phyloP scores from a whole-genome alignment of 345 rosid species.

The Geranium rotundifolium region DNA sequence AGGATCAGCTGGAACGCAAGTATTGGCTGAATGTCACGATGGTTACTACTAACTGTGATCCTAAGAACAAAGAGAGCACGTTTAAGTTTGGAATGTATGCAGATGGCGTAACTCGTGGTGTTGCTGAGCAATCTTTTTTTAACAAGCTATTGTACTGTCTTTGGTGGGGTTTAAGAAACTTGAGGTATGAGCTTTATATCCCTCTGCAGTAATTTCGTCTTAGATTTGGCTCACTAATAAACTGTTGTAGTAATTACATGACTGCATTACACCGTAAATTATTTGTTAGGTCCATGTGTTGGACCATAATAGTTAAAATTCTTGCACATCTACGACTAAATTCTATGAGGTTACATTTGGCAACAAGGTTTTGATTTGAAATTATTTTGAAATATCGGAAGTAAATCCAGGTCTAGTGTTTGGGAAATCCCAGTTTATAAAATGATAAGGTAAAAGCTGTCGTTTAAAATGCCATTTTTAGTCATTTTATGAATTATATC shows the following conservation, averaged over 20 bases:
- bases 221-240: neutral
- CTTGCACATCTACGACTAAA: neutral
- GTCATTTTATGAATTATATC: too few species aligned
- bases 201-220: neutral
- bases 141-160: slow-evolving; percentile 67
- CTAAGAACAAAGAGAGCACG: slow-evolving; percentile 23
- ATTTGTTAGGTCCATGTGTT: too few species aligned
- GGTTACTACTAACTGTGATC: slow-evolving; percentile 44
- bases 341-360: too few species aligned
- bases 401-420: too few species aligned
- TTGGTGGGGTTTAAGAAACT: slow-evolving; percentile 71
- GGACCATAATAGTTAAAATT: neutral
- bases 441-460: too few species aligned
- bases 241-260: too few species aligned
- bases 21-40: slow-evolving; percentile 61
- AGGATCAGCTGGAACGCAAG: slow-evolving; percentile 36
- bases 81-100: slow-evolving; percentile 76
- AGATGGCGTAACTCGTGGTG: slow-evolving; percentile 53
- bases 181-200: slow-evolving; percentile 30
- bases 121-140: slow-evolving; percentile 39
- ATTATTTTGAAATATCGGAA: too few species aligned
- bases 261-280: too few species aligned
- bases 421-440: too few species aligned
- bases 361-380: too few species aligned
- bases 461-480: too few species aligned